Evolutionary conservation across 2,329 filamentous ascomycete genomes (phyloP).

Genomic region (Alternaria ventricosa): DNA sequence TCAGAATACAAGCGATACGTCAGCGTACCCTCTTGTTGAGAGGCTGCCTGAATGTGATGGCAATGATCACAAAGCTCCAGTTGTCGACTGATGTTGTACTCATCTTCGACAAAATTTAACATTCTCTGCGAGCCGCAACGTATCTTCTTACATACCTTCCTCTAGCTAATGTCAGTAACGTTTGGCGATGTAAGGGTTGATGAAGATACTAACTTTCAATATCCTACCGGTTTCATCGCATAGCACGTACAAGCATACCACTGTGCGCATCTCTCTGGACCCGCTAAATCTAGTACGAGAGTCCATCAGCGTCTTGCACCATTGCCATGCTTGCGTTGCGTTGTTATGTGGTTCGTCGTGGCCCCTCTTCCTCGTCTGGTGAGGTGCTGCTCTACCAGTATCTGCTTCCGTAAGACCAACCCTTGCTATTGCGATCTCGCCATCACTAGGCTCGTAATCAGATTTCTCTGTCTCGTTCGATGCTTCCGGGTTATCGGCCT

Average conservation of each 20-base stretch:
- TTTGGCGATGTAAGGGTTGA: neutral
- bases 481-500: neutral
- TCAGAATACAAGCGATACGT: neutral
- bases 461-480: neutral
- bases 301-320: neutral
- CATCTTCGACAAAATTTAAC: neutral
- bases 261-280: neutral
- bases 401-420: neutral
- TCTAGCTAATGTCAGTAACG: neutral
- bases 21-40: neutral
- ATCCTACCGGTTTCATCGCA: neutral
- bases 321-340: neutral
- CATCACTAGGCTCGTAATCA: neutral
- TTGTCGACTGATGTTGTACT: neutral
- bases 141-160: neutral
- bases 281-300: neutral
- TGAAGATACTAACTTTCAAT: neutral
- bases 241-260: neutral
- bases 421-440: neutral
- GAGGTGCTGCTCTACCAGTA: neutral
- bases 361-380: neutral
- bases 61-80: neutral
- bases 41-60: neutral
- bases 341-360: neutral
- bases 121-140: neutral